Base-by-base conservation (phyloP, 805 yeast genomes). In the Tetrapisispora taiwanensis region DNA sequence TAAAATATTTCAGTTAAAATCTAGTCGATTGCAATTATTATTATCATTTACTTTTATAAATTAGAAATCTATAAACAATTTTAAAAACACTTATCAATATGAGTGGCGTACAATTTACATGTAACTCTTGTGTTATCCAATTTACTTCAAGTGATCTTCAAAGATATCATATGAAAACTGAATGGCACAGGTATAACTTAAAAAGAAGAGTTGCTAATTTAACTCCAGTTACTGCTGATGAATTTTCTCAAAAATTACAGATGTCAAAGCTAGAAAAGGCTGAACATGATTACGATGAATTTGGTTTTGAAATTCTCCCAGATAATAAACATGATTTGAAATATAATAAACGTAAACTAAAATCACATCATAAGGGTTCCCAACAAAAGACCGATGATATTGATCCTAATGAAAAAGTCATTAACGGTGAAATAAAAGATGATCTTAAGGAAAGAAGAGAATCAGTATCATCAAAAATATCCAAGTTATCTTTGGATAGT, bases 151-250 rank as follows among this genome's bases (percentile, higher is more conserved):
- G 95, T n/a, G 92, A 81, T 49, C 71, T 80, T 46, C 98, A 92
- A 67, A 73, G 97, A 49, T 74, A 74, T 51, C 98, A 92, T 62
- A 92, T 92, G 98, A 87, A 85, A 60, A 81, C 95, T 2, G 98
- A 92, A 45, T 92, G 98, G 98, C 98, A 92, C 60, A 75, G 98
- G 50, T 92, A 92, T 65, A 92, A 92, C 58, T 73, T 92, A 58
- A 92, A 92, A 60, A 78, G 98, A 67, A 76, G 95, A 55, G 95
- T 92, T 28, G 95, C 96, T 1, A 74, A 75, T 27, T 66, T 88
- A 46, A 81, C 89, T 7, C 81, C 95, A 1, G 76, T 88, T 27
- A 66, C 79, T 17, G 76, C 86, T 2, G 83, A 69, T 47, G 61
- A 61, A 30, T 66, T 62, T 55, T 66, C 68, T 36, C 67, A 65